Evolutionary conservation across 202 grass and related monocot genomes (phyloP), one percentile per base, ranked within the genome.

Genomic region (Tripidium arundinaceum): DNA sequence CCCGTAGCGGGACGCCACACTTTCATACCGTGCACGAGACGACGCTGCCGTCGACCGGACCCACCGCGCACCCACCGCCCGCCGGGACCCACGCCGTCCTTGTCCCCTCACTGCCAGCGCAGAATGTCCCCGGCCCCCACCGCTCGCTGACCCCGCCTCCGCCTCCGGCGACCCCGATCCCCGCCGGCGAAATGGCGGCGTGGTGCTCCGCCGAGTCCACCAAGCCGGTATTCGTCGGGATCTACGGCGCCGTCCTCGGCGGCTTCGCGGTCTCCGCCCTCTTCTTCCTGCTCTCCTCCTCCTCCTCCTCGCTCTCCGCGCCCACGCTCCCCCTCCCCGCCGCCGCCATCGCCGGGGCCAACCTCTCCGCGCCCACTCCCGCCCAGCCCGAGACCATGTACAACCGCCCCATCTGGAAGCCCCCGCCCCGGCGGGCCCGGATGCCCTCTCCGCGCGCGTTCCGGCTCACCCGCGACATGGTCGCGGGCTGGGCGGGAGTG

Each of bases 211-310:
- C 67, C 60, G 87, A 82, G 15, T 86, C 74, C 37, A 71, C 86
- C 33, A 93, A 88, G 61, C 83, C 92, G 10, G 28, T 93, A 9
- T 95, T 98, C 78, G 67, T 89, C 3, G 96, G 87, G 54, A 93
- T 95, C 86, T 99, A 93, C 75, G 82, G 86, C 11, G 86, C 83
- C 57, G 87, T 93, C n/a, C 57, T 92, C 27, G 85, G 79, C 52
- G 88, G 96, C 34, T 87, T 93, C 77, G 79, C 93, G 66, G 88
- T 99, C 80, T 91, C 92, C 55, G 65, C 83, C 3, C 69, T 96
- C 83, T 93, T 99, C 88, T 77, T 96, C 86, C 77, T 90, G 26
- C 83, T 91, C 80, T 86, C 84, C 47, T 64, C 91, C 62, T n/a
- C n/a, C n/a, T 93, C 80, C 58, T 90, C 88, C 81, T 86, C 92